Percentiles rank a stretch among this genome's conserved stretches.
These are phyloP conservation scores for Cercospora sojina DNA, from an alignment of 2,329 filamentous ascomycete genomes.

Conservation along the genomic window DNA sequence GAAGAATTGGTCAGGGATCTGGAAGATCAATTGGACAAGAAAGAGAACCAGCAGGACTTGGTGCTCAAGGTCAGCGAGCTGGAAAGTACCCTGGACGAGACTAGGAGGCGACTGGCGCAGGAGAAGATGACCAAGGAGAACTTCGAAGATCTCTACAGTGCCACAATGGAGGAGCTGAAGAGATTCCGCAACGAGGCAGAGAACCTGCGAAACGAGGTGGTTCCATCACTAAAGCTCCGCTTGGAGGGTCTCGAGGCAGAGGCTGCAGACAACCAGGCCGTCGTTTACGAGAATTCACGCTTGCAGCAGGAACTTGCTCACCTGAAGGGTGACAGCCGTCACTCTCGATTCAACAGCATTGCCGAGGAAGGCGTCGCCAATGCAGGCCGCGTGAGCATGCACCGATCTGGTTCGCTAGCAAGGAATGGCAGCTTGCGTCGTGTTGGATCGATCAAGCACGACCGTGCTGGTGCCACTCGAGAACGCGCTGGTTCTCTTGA, in stretches of 20 bases:
- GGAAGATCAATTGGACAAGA: slow-evolving; percentile 71
- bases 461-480: slow-evolving; percentile 40
- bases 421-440: slow-evolving; percentile 45
- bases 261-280: slow-evolving; percentile 67
- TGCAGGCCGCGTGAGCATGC: slow-evolving; percentile 41
- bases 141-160: slow-evolving; percentile 86
- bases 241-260: slow-evolving; percentile 77
- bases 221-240: slow-evolving; percentile 73
- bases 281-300: slow-evolving; percentile 76
- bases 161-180: slow-evolving; percentile 78
- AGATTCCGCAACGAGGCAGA: slow-evolving; percentile 84
- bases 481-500: slow-evolving; percentile 46
- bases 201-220: slow-evolving; percentile 82
- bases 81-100: slow-evolving; percentile 76
- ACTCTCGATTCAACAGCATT: slow-evolving; percentile 57
- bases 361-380: slow-evolving; percentile 55
- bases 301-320: slow-evolving; percentile 82
- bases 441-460: slow-evolving; percentile 39
- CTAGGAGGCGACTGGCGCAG: slow-evolving; percentile 76
- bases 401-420: slow-evolving; percentile 59
- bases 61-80: slow-evolving; percentile 66
- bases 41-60: slow-evolving; percentile 39
- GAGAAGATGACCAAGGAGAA: slow-evolving; percentile 87
- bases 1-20: slow-evolving; percentile 82
- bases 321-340: slow-evolving; percentile 54